A percentile compares a stretch with the other conserved stretches of the same genome.
These are phyloP conservation scores for Stagonosporopsis cucurbitacearum DNA, from an alignment of 2,329 filamentous ascomycete genomes.

Conservation along the genomic window DNA sequence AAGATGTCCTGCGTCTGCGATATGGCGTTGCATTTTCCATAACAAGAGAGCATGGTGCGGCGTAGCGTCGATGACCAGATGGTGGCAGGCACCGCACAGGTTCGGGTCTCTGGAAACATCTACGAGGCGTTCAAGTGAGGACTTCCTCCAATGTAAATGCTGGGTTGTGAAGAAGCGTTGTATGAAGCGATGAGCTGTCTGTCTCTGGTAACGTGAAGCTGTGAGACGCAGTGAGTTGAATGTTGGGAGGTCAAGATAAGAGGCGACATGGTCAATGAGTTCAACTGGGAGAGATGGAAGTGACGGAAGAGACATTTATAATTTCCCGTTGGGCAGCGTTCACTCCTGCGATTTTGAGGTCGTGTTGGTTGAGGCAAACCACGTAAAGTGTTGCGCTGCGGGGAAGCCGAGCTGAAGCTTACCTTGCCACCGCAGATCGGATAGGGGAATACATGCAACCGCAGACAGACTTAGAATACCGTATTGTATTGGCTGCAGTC, in stretches of 20 bases:
- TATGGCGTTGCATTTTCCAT: constrained; percentile 28
- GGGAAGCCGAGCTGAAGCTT: constrained; percentile 26
- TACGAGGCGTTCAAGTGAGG: neutral
- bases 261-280: neutral
- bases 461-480: neutral
- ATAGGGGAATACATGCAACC: neutral
- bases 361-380: neutral
- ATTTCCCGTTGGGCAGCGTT: neutral
- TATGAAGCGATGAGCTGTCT: neutral
- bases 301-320: neutral
- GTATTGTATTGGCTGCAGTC: neutral
- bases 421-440: constrained; percentile 13
- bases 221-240: neutral
- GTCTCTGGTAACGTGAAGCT: neutral
- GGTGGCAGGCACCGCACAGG: constrained; percentile 10
- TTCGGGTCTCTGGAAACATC: neutral
- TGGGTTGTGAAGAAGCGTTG: constrained; percentile 5
- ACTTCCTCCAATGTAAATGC: neutral
- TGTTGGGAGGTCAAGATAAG: neutral
- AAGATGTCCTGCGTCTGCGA: constrained; percentile 16
- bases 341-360: neutral
- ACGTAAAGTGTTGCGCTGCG: constrained; percentile 10
- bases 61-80: constrained; percentile 38
- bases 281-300: constrained; percentile 1
- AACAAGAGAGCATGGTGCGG: constrained; percentile 31